phyloP scores from a whole-genome alignment of 768 basidiomycete species.

The Leucocoprinus birnbaumii region DNA sequence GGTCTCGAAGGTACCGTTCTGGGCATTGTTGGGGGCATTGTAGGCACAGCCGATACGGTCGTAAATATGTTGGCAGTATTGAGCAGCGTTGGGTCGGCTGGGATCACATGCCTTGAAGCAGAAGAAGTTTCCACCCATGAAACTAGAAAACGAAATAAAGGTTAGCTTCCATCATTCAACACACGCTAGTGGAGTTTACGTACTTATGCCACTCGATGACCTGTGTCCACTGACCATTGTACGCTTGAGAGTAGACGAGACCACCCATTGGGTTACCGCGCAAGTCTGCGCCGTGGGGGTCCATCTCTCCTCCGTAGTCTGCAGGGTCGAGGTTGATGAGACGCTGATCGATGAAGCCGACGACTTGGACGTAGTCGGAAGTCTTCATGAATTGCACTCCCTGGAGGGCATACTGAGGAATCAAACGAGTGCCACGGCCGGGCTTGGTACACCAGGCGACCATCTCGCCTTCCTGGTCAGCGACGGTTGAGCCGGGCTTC shows the following conservation, averaged over 20 bases:
- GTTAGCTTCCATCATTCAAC: background rate
- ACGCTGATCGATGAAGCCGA: slow-evolving; percentile 58
- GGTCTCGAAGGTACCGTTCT: slow-evolving; percentile 53
- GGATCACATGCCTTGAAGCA: slow-evolving; percentile 19
- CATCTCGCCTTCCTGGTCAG: slow-evolving; percentile 67
- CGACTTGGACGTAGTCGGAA: slow-evolving; percentile 58
- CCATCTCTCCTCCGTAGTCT: slow-evolving; percentile 78
- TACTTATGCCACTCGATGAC: slow-evolving; percentile 71
- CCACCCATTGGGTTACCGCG: slow-evolving; percentile 83
- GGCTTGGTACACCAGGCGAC: slow-evolving; percentile 79
- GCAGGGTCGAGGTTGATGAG: slow-evolving; percentile 46
- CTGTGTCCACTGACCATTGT: slow-evolving; percentile 46
- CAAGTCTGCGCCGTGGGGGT: slow-evolving; percentile 71
- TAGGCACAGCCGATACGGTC: slow-evolving; percentile 73
- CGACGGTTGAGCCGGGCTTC: slow-evolving; percentile 52
- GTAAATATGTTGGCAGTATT: slow-evolving; percentile 66
- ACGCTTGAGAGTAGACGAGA: slow-evolving; percentile 60
- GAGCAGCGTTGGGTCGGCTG: slow-evolving; percentile 38
- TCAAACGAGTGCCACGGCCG: slow-evolving; percentile 68
- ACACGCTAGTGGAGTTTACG: slow-evolving; percentile 17
- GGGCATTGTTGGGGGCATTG: slow-evolving; percentile 65
- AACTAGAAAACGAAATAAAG: slow-evolving; percentile 4
- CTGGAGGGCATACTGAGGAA: slow-evolving; percentile 59
- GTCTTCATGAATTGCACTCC: slow-evolving; percentile 70
- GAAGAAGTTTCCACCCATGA: slow-evolving; percentile 6